Evolutionary conservation across 176 grass and related monocot genomes (phyloP), one percentile per base, ranked within the genome.

Genomic region (Triticum aestivum): DNA sequence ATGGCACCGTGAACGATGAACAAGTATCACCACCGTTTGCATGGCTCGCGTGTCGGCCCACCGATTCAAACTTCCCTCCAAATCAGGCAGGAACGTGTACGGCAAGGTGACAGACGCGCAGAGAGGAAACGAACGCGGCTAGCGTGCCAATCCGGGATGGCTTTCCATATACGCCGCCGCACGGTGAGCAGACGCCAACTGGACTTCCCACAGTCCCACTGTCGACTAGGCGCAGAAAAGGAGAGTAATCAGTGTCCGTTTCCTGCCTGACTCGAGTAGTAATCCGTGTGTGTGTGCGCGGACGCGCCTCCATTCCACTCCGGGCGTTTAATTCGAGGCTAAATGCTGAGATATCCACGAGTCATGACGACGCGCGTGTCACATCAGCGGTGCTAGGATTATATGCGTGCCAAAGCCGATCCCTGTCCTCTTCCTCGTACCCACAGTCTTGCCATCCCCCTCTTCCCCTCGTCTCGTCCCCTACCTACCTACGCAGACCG

Each of bases 261-360:
- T 27, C 39, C 65, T 9, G 11, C 63, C 11, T 23, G 11, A 32
- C 42, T 54, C 9, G 65, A 11, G 7, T 14, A 10, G 10, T 14
- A 10, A 62, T 79, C 72, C 41, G 67, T 18, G 27, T 52, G 30
- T 56, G 21, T 14, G 45, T 49, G 41, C 41, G 45, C 45, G 45
- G 45, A 5, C 47, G 49, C 49, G 49, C 49, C 49, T 52, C 49
- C 49, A 52, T 52, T 52, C 49, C 49, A 52, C 35, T 15, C 5
- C 39, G 9, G 80, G 54, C 83, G 81, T 88, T 83, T 91, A 91
- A 85, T 93, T 75, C 91, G 84, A 85, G 86, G 89, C 32, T 6
- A 67, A 51, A 61, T 75, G 71, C 87, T 44, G 74, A 59, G 23
- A 58, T 58, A 58, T 58, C 18, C 54, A 58, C 6, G 49, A 52